Evolutionary conservation across 139 green algal species (phyloP).

Genomic region (Limnomonas spitsbergensis): DNA sequence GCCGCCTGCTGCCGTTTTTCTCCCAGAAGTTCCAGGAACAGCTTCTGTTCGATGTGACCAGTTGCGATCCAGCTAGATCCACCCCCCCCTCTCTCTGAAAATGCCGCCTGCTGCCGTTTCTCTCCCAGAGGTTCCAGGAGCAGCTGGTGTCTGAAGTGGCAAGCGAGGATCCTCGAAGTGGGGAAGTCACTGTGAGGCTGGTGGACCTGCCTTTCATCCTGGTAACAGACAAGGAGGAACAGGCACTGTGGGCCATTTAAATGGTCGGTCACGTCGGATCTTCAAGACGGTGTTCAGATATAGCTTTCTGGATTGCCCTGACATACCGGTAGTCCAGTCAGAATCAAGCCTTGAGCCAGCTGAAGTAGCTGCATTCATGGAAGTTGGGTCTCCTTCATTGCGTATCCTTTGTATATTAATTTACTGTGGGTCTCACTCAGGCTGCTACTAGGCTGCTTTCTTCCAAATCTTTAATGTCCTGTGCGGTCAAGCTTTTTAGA

Average conservation of each 20-base stretch:
- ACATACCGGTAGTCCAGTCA: not conserved
- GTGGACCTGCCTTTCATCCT: slow-evolving; percentile 40
- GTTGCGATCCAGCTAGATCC: too few relatives aligned
- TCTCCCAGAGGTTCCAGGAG: slow-evolving; percentile 11
- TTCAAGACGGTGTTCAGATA: not conserved
- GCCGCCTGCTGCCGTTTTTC: too few relatives aligned
- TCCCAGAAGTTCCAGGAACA: too few relatives aligned
- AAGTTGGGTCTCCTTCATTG: not conserved
- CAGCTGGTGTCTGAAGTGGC: slow-evolving; percentile 50
- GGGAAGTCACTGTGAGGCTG: slow-evolving; percentile 54
- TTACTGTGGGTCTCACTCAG: not conserved
- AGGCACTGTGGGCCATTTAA: slow-evolving; percentile 28
- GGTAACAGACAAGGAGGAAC: slow-evolving; percentile 19
- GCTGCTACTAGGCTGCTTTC: not conserved
- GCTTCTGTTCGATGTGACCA: too few relatives aligned
- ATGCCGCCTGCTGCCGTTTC: too few relatives aligned
- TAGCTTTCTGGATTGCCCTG: not conserved
- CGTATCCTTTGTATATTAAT: not conserved
- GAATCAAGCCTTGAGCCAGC: not conserved
- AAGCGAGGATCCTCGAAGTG: slow-evolving; percentile 65
- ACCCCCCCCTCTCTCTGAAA: too few relatives aligned
- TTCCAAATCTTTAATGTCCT: not conserved
- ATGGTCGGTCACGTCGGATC: too few relatives aligned
- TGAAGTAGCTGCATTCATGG: not conserved
- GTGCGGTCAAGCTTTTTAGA: too few relatives aligned